Percentiles rank a stretch among this genome's conserved stretches.
phyloP scores from a whole-genome alignment of 768 basidiomycete genomes.

The Saitozyma sp. region DNA sequence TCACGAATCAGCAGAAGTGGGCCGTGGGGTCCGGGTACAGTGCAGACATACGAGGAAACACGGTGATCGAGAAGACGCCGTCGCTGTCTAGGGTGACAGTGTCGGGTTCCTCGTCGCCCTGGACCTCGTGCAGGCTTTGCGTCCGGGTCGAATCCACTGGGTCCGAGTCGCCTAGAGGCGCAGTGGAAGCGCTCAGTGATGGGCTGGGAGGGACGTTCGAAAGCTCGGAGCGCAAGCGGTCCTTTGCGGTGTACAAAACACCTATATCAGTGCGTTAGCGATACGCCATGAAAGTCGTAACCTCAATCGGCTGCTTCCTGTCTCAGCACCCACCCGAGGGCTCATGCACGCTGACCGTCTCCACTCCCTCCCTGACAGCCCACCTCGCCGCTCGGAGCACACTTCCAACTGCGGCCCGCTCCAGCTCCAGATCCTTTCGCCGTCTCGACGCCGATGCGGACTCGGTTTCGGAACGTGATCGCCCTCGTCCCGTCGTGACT shows the following conservation, averaged over 20 bases:
- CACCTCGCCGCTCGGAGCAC: constrained; percentile 7
- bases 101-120: no score
- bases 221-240: constrained; percentile 1
- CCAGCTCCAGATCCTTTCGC: not conserved
- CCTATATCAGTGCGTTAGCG: not conserved
- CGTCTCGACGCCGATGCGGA: not conserved
- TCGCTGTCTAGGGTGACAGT: not conserved
- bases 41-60: not conserved
- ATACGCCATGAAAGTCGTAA: not conserved
- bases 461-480: not conserved
- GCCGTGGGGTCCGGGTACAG: no score
- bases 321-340: constrained; percentile 7
- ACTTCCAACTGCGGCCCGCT: constrained; percentile 7
- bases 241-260: constrained; percentile 2
- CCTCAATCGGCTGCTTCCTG: not conserved
- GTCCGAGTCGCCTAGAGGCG: not conserved
- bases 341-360: constrained; percentile 15
- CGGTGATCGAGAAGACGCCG: constrained; percentile 5
- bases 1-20: not conserved
- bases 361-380: constrained; percentile 14
- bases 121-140: no score
- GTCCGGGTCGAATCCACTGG: no score
- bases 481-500: not conserved
- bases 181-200: not conserved
- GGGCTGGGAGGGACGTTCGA: constrained; percentile 3